These are phyloP conservation scores for Hymenoscyphus fructigenus DNA, from an alignment of 2,329 filamentous ascomycete species.

Conservation along the genomic window DNA sequence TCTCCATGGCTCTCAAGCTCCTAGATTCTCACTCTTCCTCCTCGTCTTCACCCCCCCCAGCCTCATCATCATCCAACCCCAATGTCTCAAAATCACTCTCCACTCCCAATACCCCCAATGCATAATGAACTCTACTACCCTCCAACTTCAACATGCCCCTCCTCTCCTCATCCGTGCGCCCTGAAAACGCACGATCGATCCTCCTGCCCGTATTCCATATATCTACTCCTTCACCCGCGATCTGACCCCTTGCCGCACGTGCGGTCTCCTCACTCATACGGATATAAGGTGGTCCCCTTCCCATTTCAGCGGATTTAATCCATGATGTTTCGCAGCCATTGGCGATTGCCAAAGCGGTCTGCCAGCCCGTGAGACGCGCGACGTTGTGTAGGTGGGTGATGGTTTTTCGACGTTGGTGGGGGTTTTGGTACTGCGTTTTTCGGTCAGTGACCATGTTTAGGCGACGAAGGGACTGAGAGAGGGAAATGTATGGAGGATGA, in stretches of 20 bases:
- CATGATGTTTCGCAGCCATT: constrained; percentile 82
- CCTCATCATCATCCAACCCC: constrained; percentile 48
- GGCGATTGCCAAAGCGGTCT: constrained; percentile 77
- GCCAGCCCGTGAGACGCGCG: constrained; percentile 80
- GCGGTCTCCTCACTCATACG: constrained; percentile 43
- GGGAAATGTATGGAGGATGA: not conserved
- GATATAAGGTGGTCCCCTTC: constrained; percentile 73
- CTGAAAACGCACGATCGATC: constrained; percentile 52
- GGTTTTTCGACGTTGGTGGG: constrained; percentile 73
- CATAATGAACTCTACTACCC: constrained; percentile 67
- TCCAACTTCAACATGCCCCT: constrained; percentile 58
- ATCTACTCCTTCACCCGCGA: constrained; percentile 17
- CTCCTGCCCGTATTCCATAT: constrained; percentile 52
- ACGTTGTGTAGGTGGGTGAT: constrained; percentile 73
- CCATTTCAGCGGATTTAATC: constrained; percentile 71
- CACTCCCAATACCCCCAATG: constrained; percentile 74
- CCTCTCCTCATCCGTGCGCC: constrained; percentile 45
- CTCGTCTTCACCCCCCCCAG: not conserved
- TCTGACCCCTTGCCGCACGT: constrained; percentile 11
- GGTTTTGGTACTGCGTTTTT: constrained; percentile 61
- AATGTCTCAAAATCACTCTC: constrained; percentile 71
- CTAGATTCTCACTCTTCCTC: not conserved
- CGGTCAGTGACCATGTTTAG: constrained; percentile 9
- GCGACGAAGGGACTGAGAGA: not conserved
- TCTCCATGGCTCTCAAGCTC: not conserved